phyloP scores from a whole-genome alignment of 139 green algal species.

The Micromonas commoda region DNA sequence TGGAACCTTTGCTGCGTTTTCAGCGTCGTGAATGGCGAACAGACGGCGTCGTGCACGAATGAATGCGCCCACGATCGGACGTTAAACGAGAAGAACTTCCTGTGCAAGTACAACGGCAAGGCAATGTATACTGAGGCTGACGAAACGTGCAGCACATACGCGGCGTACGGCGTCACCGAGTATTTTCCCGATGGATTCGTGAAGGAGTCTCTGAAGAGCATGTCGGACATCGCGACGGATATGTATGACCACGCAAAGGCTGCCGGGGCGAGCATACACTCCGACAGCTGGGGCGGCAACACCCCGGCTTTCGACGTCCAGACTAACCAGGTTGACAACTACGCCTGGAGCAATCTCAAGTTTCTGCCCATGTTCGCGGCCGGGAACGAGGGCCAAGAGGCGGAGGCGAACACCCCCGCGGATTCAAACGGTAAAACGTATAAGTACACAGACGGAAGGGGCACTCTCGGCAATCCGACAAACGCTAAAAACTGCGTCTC shows the following conservation, averaged over 20 bases:
- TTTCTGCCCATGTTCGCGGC: slow-evolving; percentile 47
- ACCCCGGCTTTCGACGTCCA: neutral
- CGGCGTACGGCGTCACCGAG: no score
- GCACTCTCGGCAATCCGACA: neutral
- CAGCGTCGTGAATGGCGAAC: no score
- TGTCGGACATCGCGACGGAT: neutral
- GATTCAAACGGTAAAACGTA: neutral
- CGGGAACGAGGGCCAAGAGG: slow-evolving; percentile 33
- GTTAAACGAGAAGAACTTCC: neutral
- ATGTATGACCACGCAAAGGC: neutral
- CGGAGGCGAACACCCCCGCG: neutral
- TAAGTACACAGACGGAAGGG: neutral
- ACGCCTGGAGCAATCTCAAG: slow-evolving; percentile 39
- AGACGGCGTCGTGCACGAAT: no score
- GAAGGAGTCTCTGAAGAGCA: neutral
- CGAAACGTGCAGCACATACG: no score
- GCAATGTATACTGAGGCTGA: neutral
- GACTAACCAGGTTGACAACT: slow-evolving; percentile 48
- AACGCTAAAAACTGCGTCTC: neutral
- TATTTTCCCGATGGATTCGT: neutral
- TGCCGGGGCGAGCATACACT: slow-evolving; percentile 2
- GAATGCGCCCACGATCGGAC: neutral
- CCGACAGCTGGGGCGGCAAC: slow-evolving; percentile 5
- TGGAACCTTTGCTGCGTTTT: neutral
- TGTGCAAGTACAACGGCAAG: neutral